A percentile compares a stretch with the other conserved stretches of the same genome.
Conservation (phyloP, 2,329 filamentous ascomycete species). For the Penicillium paneum region DNA sequence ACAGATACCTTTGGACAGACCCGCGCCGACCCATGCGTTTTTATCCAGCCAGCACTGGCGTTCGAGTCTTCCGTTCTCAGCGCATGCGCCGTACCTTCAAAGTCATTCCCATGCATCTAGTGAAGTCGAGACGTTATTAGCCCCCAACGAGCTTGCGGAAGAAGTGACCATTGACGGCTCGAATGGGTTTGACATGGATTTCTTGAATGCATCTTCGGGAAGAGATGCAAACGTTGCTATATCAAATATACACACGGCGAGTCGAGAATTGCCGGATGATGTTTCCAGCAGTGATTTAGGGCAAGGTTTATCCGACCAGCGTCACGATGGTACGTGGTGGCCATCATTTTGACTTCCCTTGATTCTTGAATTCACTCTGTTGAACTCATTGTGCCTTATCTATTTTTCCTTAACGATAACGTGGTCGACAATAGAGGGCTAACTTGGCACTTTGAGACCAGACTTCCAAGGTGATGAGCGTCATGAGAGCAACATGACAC, state of each 20-base stretch:
- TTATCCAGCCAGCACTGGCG: too few relatives aligned
- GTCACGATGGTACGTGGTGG: constrained; percentile 1
- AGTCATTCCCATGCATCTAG: background rate
- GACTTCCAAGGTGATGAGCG: background rate
- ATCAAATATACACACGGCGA: constrained; percentile 1
- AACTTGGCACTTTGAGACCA: background rate
- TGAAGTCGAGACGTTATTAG: constrained; percentile 2
- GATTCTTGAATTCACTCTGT: background rate
- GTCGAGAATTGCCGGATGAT: constrained; percentile 5
- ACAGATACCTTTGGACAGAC: too few relatives aligned
- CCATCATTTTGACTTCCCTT: constrained; percentile 1
- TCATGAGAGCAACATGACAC: background rate
- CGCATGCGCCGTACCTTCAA: too few relatives aligned
- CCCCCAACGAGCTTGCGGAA: constrained; percentile 1
- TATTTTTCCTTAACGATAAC: background rate
- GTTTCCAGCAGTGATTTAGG: background rate
- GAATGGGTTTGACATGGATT: constrained; percentile 1
- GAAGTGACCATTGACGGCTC: constrained; percentile 1
- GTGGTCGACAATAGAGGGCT: constrained; percentile 1
- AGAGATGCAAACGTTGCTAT: constrained; percentile 1
- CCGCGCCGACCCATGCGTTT: too few relatives aligned
- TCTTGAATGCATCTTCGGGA: background rate
- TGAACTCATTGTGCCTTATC: background rate
- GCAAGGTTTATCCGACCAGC: background rate
- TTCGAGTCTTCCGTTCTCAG: too few relatives aligned